Evolutionary conservation across 2,329 filamentous ascomycete genomes (phyloP), one percentile per base, ranked within the genome.

Genomic region (Cytospora schulzeri): DNA sequence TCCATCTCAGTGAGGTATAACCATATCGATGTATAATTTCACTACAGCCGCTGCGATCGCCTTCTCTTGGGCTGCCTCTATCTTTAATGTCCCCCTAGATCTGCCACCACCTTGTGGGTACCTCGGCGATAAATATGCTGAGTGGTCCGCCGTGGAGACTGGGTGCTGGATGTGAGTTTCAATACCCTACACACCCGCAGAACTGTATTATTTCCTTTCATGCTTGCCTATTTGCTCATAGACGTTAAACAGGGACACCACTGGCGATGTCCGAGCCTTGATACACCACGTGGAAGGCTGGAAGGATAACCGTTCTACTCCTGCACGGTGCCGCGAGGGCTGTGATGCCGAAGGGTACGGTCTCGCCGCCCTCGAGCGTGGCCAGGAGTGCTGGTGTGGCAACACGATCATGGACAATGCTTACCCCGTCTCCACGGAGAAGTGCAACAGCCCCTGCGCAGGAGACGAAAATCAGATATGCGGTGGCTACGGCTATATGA

Each of bases 361-460:
- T 35, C 54, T 64, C 33, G 65, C 62, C 2, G 62, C 54, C 17
- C 41, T 65, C 1, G 65, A 66, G 41, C 50, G 62, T 22, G 62
- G 62, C 29, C 57, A 52, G 22, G 57, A 66, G 50, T 66, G 62
- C 35, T 66, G 65, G 65, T 66, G 65, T 19, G 62, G 65, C 2
- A 66, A 58, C 26, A 41, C 24, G 8, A 48, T 64, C 19, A 53
- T 22, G 8, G 59, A 53, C 12, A 7, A 29, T 0, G 24, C 52
- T 1, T 29, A 50, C 0, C 52, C 63, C 1, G 58, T 63, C 15
- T 24, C 56, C 17, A n/a, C 59, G 6, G 17, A 9, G 14, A 56
- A 57, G 1, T 65, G 55, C 55, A 51, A 62, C 19, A 14, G 12
- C 19, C 38, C 51, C 14, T 63, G 63, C 14, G 52, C 59, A 3